Evolutionary conservation across 371 early-diverging fungal species (phyloP).

Genomic region (Syncephalis fuscata): DNA sequence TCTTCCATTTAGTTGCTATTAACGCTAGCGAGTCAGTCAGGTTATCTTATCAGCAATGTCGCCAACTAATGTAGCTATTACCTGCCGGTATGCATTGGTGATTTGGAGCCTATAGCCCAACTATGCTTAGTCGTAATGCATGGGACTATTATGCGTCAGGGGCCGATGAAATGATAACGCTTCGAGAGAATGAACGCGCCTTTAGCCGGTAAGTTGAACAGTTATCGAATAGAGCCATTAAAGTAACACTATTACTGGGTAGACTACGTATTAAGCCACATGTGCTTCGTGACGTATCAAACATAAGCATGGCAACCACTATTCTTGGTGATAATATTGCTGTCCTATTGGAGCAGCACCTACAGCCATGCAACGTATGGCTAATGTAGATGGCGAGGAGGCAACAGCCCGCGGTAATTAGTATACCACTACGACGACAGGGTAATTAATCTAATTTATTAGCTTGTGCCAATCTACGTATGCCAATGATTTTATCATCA

Average conservation of each 20-base stretch:
- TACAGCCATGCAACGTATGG: slow-evolving; percentile 26
- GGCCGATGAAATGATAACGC: slow-evolving; percentile 68
- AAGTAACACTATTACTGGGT: neutral
- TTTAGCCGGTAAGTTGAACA: slow-evolving; percentile 3
- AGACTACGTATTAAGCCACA: slow-evolving; percentile 46
- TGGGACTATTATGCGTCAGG: slow-evolving; percentile 81
- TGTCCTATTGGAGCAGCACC: slow-evolving; percentile 15
- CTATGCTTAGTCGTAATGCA: slow-evolving; percentile 35
- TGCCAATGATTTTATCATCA: neutral
- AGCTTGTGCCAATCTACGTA: neutral
- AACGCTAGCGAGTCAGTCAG: too few species aligned
- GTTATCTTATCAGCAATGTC: too few species aligned
- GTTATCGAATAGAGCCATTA: neutral
- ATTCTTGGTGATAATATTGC: slow-evolving; percentile 36
- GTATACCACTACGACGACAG: slow-evolving; percentile 39
- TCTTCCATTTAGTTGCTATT: too few species aligned
- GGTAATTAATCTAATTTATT: slow-evolving; percentile 11
- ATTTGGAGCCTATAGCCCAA: slow-evolving; percentile 59
- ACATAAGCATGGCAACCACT: slow-evolving; percentile 36
- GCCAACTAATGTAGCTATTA: neutral
- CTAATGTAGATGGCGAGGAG: slow-evolving; percentile 36
- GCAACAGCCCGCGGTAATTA: too few species aligned
- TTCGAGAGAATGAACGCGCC: slow-evolving; percentile 46
- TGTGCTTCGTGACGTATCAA: slow-evolving; percentile 53
- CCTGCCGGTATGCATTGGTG: slow-evolving; percentile 11